Percentiles rank a stretch among this genome's conserved stretches.
Evolutionary conservation across 202 grass and related monocot species (phyloP).

Genomic region (Musa balbisiana): DNA sequence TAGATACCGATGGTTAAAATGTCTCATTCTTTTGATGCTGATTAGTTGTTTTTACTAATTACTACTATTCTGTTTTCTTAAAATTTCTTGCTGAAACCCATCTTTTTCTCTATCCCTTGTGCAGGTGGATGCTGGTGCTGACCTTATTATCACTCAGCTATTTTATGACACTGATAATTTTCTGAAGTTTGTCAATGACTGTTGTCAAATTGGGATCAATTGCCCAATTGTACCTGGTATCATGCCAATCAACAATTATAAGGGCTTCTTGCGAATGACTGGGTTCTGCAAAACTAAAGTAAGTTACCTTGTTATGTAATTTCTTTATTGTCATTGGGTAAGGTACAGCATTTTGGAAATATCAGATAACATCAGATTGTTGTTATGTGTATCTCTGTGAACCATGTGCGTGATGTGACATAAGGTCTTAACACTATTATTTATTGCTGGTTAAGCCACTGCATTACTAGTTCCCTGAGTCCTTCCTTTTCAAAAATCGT

Average conservation of each 20-base stretch:
- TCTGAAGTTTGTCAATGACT: conserved; percentile 87
- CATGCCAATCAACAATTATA: conserved; percentile 92
- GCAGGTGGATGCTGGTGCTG: conserved; percentile 83
- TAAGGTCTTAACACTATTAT: background rate
- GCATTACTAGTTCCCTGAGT: background rate
- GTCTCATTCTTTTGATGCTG: background rate
- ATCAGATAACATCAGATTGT: background rate
- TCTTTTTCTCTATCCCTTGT: conserved; percentile 7
- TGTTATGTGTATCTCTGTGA: background rate
- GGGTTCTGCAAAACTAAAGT: conserved; percentile 87
- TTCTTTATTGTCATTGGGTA: background rate
- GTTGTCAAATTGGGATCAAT: conserved; percentile 74
- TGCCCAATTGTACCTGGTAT: conserved; percentile 91
- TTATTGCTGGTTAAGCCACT: background rate
- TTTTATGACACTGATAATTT: conserved; percentile 87
- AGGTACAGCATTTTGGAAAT: background rate
- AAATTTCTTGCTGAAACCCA: conserved; percentile 4
- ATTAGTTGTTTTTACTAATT: conserved; percentile 1
- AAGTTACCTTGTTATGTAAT: conserved; percentile 4
- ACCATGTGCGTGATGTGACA: no score
- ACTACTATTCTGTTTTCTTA: conserved; percentile 14
- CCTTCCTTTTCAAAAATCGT: background rate
- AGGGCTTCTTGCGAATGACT: conserved; percentile 77
- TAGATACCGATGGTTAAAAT: background rate
- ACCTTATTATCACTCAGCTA: conserved; percentile 71